Percentiles rank a stretch among this genome's conserved stretches.
Evolutionary conservation across 495 filamentous ascomycete species (phyloP).

Genomic region (Penicillium odoratum): DNA sequence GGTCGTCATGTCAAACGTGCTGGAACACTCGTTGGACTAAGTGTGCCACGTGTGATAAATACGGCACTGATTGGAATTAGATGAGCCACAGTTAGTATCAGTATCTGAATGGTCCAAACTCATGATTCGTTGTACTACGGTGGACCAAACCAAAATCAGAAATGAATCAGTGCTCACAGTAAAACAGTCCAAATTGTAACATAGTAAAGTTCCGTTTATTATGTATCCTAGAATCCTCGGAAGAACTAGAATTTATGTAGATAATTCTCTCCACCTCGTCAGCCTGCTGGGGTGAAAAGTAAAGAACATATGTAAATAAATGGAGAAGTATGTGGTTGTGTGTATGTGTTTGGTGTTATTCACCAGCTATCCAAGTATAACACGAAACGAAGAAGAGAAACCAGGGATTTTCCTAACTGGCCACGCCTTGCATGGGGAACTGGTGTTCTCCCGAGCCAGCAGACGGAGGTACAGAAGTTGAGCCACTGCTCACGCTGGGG

Average conservation of each 20-base stretch:
- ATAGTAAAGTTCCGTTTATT: too few relatives aligned
- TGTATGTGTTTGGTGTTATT: background rate
- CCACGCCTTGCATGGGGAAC: slow-evolving; percentile 22
- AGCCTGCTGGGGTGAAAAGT: slow-evolving; percentile 20
- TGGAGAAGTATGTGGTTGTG: background rate
- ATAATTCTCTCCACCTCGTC: slow-evolving; percentile 14
- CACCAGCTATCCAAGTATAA: background rate
- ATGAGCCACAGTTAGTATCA: too few relatives aligned
- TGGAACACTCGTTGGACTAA: too few relatives aligned
- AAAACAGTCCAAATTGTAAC: too few relatives aligned
- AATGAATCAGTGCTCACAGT: too few relatives aligned
- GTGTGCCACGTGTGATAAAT: too few relatives aligned
- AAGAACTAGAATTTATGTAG: background rate
- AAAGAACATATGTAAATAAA: background rate
- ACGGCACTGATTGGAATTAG: too few relatives aligned
- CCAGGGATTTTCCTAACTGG: slow-evolving; percentile 6
- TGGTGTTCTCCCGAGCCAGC: slow-evolving; percentile 20
- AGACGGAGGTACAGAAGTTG: slow-evolving; percentile 19
- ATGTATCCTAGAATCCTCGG: too few relatives aligned
- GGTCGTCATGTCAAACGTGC: too few relatives aligned
- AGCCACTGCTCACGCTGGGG: slow-evolving; percentile 25
- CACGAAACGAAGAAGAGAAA: background rate
- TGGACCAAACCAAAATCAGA: too few relatives aligned
- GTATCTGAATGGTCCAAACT: too few relatives aligned
- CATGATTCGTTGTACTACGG: too few relatives aligned